These are phyloP conservation scores for Dactylellina leptospora DNA, from an alignment of 2,329 filamentous ascomycete genomes.

Conservation along the genomic window DNA sequence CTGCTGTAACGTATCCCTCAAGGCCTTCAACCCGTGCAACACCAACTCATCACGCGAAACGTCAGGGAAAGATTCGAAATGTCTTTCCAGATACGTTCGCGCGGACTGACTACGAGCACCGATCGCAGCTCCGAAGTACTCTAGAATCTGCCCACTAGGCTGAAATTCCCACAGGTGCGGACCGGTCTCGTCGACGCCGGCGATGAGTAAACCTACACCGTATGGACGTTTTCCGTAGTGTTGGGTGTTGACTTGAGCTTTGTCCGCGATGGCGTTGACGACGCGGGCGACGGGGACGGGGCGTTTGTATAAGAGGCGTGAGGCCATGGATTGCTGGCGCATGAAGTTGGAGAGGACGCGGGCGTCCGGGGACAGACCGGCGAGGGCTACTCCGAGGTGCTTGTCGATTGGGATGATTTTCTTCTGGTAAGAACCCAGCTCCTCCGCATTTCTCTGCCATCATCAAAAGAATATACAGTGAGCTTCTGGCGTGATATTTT, in stretches of 20 bases:
- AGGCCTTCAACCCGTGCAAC: constrained; percentile 84
- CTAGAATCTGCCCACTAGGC: constrained; percentile 91
- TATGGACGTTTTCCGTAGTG: constrained; percentile 96
- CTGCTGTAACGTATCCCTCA: constrained; percentile 95
- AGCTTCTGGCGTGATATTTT: no score
- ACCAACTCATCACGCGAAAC: constrained; percentile 85
- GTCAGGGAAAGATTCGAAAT: constrained; percentile 82
- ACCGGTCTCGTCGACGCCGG: constrained; percentile 90
- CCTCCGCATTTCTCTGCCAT: constrained; percentile 97
- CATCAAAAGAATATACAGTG: no score
- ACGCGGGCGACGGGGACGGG: constrained; percentile 89
- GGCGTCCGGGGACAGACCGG: constrained; percentile 94
- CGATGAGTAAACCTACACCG: constrained; percentile 89
- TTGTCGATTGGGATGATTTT: constrained; percentile 97
- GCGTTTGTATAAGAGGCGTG: constrained; percentile 93
- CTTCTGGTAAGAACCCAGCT: constrained; percentile 99
- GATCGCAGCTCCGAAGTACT: constrained; percentile 96
- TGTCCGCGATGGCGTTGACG: constrained; percentile 90
- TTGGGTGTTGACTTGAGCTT: constrained; percentile 97
- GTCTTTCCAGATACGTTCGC: constrained; percentile 91
- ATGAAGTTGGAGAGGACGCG: constrained; percentile 99
- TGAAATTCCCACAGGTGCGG: constrained; percentile 99
- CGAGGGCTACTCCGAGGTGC: constrained; percentile 93
- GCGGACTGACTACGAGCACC: constrained; percentile 97
- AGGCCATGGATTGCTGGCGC: constrained; percentile 97